Conservation (phyloP, 2,329 filamentous ascomycete genomes). For the Chrysosphaeria jannelii region DNA sequence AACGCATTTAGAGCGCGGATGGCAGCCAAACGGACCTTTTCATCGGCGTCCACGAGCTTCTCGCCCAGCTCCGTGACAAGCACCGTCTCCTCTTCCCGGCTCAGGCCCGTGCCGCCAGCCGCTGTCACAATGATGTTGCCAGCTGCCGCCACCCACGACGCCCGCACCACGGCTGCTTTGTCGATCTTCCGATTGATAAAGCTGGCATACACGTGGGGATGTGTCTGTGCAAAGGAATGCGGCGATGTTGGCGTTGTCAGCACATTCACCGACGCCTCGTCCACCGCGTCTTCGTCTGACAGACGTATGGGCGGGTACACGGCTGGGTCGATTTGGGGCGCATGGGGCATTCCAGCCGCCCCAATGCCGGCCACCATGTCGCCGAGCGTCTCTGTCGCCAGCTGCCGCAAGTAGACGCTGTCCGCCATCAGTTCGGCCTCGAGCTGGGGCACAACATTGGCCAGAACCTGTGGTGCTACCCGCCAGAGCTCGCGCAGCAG, state of each 20-base stretch:
- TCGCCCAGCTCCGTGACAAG: conserved; percentile 48
- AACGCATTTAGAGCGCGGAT: conserved; percentile 62
- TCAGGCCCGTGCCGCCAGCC: conserved; percentile 67
- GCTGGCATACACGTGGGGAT: conserved; percentile 48
- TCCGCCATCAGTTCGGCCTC: conserved; percentile 81
- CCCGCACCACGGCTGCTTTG: conserved; percentile 53
- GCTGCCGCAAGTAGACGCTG: conserved; percentile 53
- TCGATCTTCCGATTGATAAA: conserved; percentile 70
- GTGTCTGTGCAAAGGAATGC: conserved; percentile 64
- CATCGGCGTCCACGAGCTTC: conserved; percentile 65
- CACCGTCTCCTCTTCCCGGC: conserved; percentile 47
- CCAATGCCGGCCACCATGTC: conserved; percentile 88
- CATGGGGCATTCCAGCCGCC: conserved; percentile 54
- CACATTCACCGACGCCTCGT: conserved; percentile 23
- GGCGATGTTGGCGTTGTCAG: conserved; percentile 63
- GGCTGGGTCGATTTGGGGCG: conserved; percentile 43
- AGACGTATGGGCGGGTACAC: conserved; percentile 55
- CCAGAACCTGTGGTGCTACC: conserved; percentile 59
- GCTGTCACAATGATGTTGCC: conserved; percentile 76
- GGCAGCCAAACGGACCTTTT: conserved; percentile 72
- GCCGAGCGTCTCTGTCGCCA: conserved; percentile 81
- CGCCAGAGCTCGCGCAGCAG: conserved; percentile 83
- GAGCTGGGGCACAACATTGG: conserved; percentile 79
- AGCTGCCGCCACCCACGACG: conserved; percentile 59
- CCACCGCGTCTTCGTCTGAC: conserved; percentile 22